phyloP scores from a whole-genome alignment of 1,139 yeast genomes.

The Yamadazyma kanchanaburiensis region DNA sequence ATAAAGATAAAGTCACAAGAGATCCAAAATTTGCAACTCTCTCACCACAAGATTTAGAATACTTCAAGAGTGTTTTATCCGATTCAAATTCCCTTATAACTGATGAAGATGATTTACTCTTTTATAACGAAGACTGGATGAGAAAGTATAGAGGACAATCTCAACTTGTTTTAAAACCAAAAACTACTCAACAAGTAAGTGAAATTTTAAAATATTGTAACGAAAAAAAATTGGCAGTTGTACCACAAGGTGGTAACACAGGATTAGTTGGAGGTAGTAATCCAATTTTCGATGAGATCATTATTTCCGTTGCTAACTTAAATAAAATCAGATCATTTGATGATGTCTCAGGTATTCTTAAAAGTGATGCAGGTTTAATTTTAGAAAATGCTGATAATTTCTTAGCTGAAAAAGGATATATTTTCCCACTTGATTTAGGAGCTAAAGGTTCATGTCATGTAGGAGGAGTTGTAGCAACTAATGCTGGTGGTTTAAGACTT shows the following conservation, averaged over 20 bases:
- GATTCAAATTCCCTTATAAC: slow-evolving; percentile 44
- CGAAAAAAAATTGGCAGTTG: slow-evolving; percentile 74
- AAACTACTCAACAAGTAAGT: slow-evolving; percentile 75
- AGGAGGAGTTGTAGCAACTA: slow-evolving; percentile 94
- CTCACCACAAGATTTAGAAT: slow-evolving; percentile 54
- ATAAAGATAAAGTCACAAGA: slow-evolving; percentile 51
- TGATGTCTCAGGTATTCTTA: slow-evolving; percentile 76
- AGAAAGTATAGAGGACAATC: slow-evolving; percentile 89
- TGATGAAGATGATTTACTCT: slow-evolving; percentile 60
- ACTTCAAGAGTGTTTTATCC: slow-evolving; percentile 57
- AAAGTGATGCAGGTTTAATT: slow-evolving; percentile 88
- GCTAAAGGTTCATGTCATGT: slow-evolving; percentile 97
- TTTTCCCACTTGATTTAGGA: slow-evolving; percentile 92
- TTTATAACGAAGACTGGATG: slow-evolving; percentile 95
- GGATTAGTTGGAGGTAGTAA: slow-evolving; percentile 95
- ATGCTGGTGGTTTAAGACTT: slow-evolving; percentile 92
- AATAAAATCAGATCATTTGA: slow-evolving; percentile 84
- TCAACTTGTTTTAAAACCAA: slow-evolving; percentile 78
- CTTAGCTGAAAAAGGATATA: slow-evolving; percentile 76
- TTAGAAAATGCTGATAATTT: slow-evolving; percentile 81
- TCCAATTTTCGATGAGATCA: slow-evolving; percentile 89
- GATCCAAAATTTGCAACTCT: slow-evolving; percentile 44
- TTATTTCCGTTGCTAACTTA: slow-evolving; percentile 65
- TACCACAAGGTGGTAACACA: slow-evolving; percentile 97
- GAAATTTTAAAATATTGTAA: slow-evolving; percentile 79